Percentiles rank a stretch among this genome's conserved stretches.
Conservation (phyloP, 768 basidiomycete genomes). For the Lactifluus subvellereus region DNA sequence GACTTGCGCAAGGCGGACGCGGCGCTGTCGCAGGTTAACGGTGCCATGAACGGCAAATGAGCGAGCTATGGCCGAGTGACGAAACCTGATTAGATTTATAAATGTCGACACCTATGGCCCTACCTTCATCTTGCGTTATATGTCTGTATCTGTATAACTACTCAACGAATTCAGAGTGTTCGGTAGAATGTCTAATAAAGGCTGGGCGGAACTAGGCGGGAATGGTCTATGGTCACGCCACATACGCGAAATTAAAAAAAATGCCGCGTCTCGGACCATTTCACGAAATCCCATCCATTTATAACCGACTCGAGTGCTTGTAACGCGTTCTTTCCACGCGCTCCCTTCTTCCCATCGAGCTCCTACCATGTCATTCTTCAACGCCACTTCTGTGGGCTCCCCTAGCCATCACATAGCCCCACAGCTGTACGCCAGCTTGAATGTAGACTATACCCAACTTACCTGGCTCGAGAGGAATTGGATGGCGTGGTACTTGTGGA, state of each 20-base stretch:
- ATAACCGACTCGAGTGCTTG: not conserved
- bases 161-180: slow-evolving; percentile 5
- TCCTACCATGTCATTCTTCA: slow-evolving; percentile 22
- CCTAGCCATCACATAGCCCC: slow-evolving; percentile 30
- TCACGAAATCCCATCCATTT: not conserved
- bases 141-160: slow-evolving; percentile 17
- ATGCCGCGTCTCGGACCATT: slow-evolving; percentile 13
- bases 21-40: slow-evolving; percentile 62
- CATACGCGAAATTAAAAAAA: not conserved
- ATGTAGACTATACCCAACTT: slow-evolving; percentile 54
- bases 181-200: not conserved
- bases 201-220: no score
- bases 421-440: slow-evolving; percentile 47
- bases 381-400: slow-evolving; percentile 13
- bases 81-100: slow-evolving; percentile 12
- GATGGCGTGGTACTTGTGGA: slow-evolving; percentile 79
- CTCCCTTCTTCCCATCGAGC: not conserved
- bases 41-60: slow-evolving; percentile 17
- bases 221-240: slow-evolving; percentile 4
- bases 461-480: slow-evolving; percentile 74
- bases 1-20: slow-evolving; percentile 86
- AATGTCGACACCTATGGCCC: slow-evolving; percentile 8
- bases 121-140: slow-evolving; percentile 19
- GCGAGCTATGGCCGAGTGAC: not conserved
- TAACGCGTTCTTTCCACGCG: not conserved